Conservation (phyloP, 2,329 filamentous ascomycete genomes). For the Stemphylium vesicarium region DNA sequence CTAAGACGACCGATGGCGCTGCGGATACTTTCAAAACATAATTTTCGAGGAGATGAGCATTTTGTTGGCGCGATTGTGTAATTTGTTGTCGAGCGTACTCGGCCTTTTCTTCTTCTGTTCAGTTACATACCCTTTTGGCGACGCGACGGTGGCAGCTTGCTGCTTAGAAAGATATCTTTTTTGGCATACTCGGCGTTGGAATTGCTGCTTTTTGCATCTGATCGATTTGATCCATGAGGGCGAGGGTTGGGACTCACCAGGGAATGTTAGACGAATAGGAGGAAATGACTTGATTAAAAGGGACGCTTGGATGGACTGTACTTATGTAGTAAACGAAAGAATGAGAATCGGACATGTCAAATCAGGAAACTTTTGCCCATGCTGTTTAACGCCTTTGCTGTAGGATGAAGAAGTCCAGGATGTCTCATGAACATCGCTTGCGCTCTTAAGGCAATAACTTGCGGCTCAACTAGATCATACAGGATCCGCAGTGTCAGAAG, state of each 20-base stretch:
- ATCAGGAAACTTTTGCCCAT: slow-evolving; percentile 1
- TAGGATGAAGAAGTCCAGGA: neutral
- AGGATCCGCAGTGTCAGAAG: neutral
- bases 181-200: slow-evolving; percentile 43
- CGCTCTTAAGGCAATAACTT: too few species aligned
- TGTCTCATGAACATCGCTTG: too few species aligned
- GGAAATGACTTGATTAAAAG: slow-evolving; percentile 18
- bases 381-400: neutral
- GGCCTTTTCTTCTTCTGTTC: slow-evolving; percentile 30
- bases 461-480: too few species aligned
- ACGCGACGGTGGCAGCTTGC: slow-evolving; percentile 30
- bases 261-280: slow-evolving; percentile 14
- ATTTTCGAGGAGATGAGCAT: slow-evolving; percentile 15
- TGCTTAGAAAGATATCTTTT: slow-evolving; percentile 31
- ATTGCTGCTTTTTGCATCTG: slow-evolving; percentile 22
- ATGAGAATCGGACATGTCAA: slow-evolving; percentile 28
- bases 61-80: slow-evolving; percentile 30
- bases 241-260: slow-evolving; percentile 8
- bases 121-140: slow-evolving; percentile 42
- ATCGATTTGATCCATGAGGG: slow-evolving; percentile 16
- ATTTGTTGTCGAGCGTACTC: slow-evolving; percentile 36
- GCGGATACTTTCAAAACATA: slow-evolving; percentile 13
- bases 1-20: slow-evolving; percentile 16
- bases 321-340: slow-evolving; percentile 36
- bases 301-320: slow-evolving; percentile 33